Conservation (phyloP, 345 rosid genomes). For the Carallia brachiata region DNA sequence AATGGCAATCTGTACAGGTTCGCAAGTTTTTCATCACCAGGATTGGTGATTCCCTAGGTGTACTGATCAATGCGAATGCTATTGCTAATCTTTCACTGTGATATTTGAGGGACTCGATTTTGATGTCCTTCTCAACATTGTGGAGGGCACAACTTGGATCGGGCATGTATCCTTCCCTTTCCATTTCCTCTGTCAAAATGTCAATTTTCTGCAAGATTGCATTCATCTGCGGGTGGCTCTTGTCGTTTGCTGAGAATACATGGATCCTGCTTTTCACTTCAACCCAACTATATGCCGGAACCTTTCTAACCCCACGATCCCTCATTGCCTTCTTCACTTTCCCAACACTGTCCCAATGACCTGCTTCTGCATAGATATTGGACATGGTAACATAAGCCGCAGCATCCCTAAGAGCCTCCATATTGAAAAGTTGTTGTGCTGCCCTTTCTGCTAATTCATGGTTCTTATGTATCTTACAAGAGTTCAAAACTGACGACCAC, state of each 20-base stretch:
- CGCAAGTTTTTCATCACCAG: slow-evolving; percentile 83
- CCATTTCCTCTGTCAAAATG: slow-evolving; percentile 49
- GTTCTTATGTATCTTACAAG: slow-evolving; percentile 86
- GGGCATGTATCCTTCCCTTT: slow-evolving; percentile 68
- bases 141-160: slow-evolving; percentile 72
- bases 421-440: slow-evolving; percentile 56
- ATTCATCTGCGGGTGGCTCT: slow-evolving; percentile 49
- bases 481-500: slow-evolving; percentile 83
- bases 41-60: slow-evolving; percentile 69
- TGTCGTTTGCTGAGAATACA: slow-evolving; percentile 62
- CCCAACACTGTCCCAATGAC: slow-evolving; percentile 67
- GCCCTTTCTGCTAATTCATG: slow-evolving; percentile 64
- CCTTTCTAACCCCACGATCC: slow-evolving; percentile 69
- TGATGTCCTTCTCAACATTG: slow-evolving; percentile 53
- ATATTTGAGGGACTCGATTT: slow-evolving; percentile 66
- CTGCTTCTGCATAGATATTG: slow-evolving; percentile 69
- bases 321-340: slow-evolving; percentile 77
- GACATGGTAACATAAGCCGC: slow-evolving; percentile 82
- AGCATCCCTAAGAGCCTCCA: slow-evolving; percentile 77
- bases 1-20: slow-evolving; percentile 83
- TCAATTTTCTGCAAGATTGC: slow-evolving; percentile 57
- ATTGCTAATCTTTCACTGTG: slow-evolving; percentile 83
- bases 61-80: slow-evolving; percentile 76
- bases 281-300: slow-evolving; percentile 81
- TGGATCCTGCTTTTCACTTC: slow-evolving; percentile 63